Evolutionary conservation across 768 basidiomycete genomes (phyloP), one percentile per base, ranked within the genome.

Genomic region (Boletus reticulatus): DNA sequence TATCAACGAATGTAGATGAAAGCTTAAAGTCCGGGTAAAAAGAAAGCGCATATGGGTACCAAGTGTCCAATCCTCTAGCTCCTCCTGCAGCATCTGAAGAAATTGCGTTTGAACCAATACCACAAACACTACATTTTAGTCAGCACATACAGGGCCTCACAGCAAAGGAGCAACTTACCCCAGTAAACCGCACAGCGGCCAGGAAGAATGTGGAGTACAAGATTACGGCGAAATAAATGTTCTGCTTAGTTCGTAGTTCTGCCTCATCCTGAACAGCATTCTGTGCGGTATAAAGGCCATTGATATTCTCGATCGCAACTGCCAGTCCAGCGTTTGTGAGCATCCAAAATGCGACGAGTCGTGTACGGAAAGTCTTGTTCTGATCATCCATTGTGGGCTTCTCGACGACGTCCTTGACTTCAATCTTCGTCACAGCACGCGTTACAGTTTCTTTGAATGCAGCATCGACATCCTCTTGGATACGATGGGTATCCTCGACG

Each of bases 341-440:
- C 83, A 93, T 88, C 92, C 92, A 93, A 51, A 80, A 76, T 13
- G 87, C 83, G 42, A 94, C 91, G 22, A 94, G 78, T 47, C 92
- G 87, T 3, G 93, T 94, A 55, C 92, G 84, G 88, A 95, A 95
- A 13, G 93, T 94, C 75, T 86, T 89, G 76, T 94, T 94, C 72
- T 87, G 78, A 66, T 95, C 92, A 67, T 95, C 92, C 80, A 88
- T 78, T 1, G 84, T 93, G 5, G 92, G 92, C 67, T 88, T 89
- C 71, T 92, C 90, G 3, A 78, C 50, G 0, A 65, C 83, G 52
- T 92, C 89, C 58, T 84, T 84, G 38, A 76, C 76, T 14, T 83
- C 77, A 53, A 88, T 62, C 71, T 90, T 89, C 43, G 89, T 88
- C 55, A 94, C 81, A 1, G 92, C 93, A 41, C 93, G 88, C 2